Conservation (phyloP, 1,284 basidiomycete genomes). For the Austroboletus novae-zelandiae region DNA sequence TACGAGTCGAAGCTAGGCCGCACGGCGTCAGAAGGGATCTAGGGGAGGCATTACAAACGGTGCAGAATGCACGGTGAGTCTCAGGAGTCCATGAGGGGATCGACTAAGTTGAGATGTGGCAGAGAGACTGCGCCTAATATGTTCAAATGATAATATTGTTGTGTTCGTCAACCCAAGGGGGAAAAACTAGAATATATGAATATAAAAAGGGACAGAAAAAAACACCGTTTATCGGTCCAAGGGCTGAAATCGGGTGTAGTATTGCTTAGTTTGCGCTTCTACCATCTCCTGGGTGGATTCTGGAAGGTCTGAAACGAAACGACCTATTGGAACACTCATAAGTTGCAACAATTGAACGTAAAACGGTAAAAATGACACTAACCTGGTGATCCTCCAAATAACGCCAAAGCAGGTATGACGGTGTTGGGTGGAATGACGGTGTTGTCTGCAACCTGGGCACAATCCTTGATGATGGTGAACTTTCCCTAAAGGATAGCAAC, state of each 20-base stretch:
- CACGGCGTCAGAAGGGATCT: background rate
- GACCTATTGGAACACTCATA: slow-evolving; percentile 47
- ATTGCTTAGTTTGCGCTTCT: slow-evolving; percentile 76
- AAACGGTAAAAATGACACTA: slow-evolving; percentile 2
- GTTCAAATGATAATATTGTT: background rate
- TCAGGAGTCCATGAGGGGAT: background rate
- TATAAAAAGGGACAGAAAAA: slow-evolving; percentile 2
- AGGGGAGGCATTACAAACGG: no score
- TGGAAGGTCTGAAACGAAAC: slow-evolving; percentile 79
- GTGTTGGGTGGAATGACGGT: slow-evolving; percentile 91
- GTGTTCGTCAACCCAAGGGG: background rate
- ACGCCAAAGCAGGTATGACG: slow-evolving; percentile 84
- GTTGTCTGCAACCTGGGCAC: slow-evolving; percentile 83
- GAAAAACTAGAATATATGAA: slow-evolving; percentile 1
- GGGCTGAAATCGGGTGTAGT: slow-evolving; percentile 66
- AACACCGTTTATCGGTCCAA: slow-evolving; percentile 33
- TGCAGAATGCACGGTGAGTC: no score
- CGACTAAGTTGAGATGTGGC: background rate
- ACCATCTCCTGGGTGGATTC: slow-evolving; percentile 87
- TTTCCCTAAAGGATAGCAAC: slow-evolving; percentile 69
- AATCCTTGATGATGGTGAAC: slow-evolving; percentile 96
- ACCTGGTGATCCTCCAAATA: slow-evolving; percentile 92
- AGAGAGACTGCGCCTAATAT: background rate
- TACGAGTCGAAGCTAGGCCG: background rate
- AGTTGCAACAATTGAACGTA: slow-evolving; percentile 1